Conservation (phyloP, 805 yeast genomes). For the Lipomyces orientalis region DNA sequence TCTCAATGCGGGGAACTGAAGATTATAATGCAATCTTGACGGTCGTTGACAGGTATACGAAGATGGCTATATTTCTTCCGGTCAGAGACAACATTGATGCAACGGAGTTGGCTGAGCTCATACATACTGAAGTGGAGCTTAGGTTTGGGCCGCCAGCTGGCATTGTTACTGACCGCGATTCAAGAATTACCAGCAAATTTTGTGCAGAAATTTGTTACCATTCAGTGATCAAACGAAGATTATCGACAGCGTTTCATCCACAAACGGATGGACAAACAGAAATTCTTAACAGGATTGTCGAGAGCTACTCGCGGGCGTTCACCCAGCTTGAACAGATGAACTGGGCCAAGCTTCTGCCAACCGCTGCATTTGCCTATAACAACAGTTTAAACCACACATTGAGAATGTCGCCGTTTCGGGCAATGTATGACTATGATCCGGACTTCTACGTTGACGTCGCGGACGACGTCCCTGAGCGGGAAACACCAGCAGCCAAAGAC, state of each 20-base stretch:
- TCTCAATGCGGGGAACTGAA: not conserved
- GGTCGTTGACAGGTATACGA: conserved; percentile 38
- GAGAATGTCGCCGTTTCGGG: not conserved
- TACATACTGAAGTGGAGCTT: conserved; percentile 21
- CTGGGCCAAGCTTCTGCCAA: not conserved
- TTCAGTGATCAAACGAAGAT: not conserved
- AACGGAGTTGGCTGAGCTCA: conserved; percentile 22
- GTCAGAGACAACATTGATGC: conserved; percentile 16
- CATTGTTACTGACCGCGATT: conserved; percentile 35
- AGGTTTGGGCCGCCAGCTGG: conserved; percentile 31
- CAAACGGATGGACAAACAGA: conserved; percentile 16
- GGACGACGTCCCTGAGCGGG: too few species aligned
- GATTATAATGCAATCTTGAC: conserved; percentile 33
- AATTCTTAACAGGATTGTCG: not conserved
- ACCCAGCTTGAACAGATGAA: not conserved
- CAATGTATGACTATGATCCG: not conserved
- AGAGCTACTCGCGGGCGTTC: not conserved
- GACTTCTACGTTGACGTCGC: not conserved
- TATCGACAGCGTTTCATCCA: conserved; percentile 3
- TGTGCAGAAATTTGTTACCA: conserved; percentile 22
- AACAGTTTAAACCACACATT: not conserved
- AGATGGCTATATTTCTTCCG: conserved; percentile 35
- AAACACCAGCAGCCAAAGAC: too few species aligned
- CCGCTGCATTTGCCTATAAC: not conserved
- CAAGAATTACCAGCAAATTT: conserved; percentile 23